A percentile compares a stretch with the other conserved stretches of the same genome.
Conservation (phyloP, 2,329 filamentous ascomycete genomes). For the Fusarium haematococcum region DNA sequence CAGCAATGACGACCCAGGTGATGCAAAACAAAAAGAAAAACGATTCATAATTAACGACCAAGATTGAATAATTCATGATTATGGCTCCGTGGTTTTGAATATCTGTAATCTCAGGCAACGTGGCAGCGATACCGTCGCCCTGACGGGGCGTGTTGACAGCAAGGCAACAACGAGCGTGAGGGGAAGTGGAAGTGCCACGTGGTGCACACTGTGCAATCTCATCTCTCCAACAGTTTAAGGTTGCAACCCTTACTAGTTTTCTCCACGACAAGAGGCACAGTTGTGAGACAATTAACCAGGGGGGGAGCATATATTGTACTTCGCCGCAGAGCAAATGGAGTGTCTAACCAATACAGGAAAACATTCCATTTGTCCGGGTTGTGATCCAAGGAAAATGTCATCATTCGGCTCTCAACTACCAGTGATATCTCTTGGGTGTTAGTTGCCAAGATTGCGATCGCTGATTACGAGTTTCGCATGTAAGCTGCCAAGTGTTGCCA, state of each 20-base stretch:
- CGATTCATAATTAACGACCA: no score
- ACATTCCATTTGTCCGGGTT: constrained; percentile 1
- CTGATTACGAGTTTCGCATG: neutral
- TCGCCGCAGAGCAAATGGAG: neutral
- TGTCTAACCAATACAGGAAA: neutral
- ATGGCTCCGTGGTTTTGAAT: neutral
- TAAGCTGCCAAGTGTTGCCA: constrained; percentile 4
- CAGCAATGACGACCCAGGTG: neutral
- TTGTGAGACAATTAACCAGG: neutral
- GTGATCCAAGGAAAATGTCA: neutral
- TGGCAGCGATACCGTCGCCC: neutral
- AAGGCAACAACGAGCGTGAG: neutral
- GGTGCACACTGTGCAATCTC: neutral
- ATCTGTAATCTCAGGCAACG: neutral
- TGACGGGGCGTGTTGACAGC: neutral
- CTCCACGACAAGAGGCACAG: neutral
- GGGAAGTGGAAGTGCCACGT: neutral
- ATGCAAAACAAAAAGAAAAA: neutral
- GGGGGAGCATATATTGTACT: neutral
- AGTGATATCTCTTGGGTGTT: neutral
- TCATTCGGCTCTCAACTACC: constrained; percentile 1
- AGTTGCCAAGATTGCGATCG: constrained; percentile 6
- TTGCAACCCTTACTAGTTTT: neutral
- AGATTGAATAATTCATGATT: neutral
- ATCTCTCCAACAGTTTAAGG: neutral